Conservation (phyloP, 2,329 filamentous ascomycete genomes). For the Hymenoscyphus repandus region DNA sequence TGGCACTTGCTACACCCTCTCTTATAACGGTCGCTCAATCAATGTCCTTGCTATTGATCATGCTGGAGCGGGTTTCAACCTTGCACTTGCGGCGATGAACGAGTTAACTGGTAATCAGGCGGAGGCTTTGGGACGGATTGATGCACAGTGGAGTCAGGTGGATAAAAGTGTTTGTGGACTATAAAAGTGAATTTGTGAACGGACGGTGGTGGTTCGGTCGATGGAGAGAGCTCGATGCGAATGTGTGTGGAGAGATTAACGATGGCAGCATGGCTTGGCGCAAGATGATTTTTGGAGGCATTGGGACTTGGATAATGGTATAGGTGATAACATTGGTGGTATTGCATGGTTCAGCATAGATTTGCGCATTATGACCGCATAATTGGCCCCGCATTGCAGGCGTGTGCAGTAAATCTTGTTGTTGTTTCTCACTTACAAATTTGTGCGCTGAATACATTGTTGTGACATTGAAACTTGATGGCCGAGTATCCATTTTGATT, state of each 20-base stretch:
- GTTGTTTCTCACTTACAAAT: too few species aligned
- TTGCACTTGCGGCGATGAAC: conserved; percentile 52
- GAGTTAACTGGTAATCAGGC: conserved; percentile 48
- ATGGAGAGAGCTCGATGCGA: not conserved
- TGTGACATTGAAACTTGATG: too few species aligned
- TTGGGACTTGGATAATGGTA: too few species aligned
- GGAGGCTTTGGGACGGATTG: conserved; percentile 44
- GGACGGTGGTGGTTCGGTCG: not conserved
- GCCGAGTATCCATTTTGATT: too few species aligned
- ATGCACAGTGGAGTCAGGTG: conserved; percentile 44
- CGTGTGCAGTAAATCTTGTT: too few species aligned
- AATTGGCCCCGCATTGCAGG: too few species aligned
- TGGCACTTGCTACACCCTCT: conserved; percentile 54
- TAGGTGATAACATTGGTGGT: too few species aligned
- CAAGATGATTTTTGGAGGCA: too few species aligned
- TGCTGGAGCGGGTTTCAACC: conserved; percentile 46
- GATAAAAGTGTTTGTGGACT: conserved; percentile 39
- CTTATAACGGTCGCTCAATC: conserved; percentile 46
- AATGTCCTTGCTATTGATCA: conserved; percentile 53
- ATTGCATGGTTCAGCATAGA: too few species aligned
- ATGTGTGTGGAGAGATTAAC: not conserved
- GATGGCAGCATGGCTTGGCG: too few species aligned
- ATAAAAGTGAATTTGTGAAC: conserved; percentile 16
- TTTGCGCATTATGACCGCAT: too few species aligned
- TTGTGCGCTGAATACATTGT: too few species aligned